Evolutionary conservation across 2,329 filamentous ascomycete genomes (phyloP), one percentile per base, ranked within the genome.

Genomic region (Fusarium graminum): DNA sequence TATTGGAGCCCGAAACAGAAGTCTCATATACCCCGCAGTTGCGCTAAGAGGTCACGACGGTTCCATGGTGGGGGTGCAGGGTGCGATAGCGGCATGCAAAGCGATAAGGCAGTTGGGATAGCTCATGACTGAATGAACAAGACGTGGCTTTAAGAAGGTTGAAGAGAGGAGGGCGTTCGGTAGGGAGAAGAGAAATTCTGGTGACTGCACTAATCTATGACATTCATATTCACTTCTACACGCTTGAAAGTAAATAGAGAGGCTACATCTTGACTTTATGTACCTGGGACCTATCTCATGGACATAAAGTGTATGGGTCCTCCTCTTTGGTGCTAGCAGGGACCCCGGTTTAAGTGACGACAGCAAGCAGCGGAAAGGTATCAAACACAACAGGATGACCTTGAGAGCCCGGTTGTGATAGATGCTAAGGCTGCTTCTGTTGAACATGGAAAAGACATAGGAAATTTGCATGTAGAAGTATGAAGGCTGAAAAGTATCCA

Each of bases 311-410:
- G 46, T 50, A 55, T 69, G 65, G 65, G 52, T 52, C 52, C 49
- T 52, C 29, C 26, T 44, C 25, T 42, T 45, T 50, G 36, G 53
- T 60, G 50, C 64, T 56, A 65, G 63, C 64, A 68, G 60, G 65
- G 65, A 65, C 65, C 65, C 65, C 41, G 45, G 61, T 68, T 68
- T 58, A 62, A 59, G 65, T 68, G 65, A 68, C 60, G 65, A 68
- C 56, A 68, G 46, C 44, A 39, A 56, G 43, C 51, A 52, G 50
- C 32, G 22, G 32, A 52, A 67, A 58, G 64, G 52, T 50, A 68
- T 68, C 55, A 68, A 68, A 65, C 64, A 43, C 36, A 57, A 51
- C 41, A 49, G 29, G 46, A 55, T 34, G 22, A 64, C 39, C 51
- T 52, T 46, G 59, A 52, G 45, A 50, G 46, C 22, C 22, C 22